phyloP scores from a whole-genome alignment of 2,329 filamentous ascomycete species.

The Sordariomycetes sp. region DNA sequence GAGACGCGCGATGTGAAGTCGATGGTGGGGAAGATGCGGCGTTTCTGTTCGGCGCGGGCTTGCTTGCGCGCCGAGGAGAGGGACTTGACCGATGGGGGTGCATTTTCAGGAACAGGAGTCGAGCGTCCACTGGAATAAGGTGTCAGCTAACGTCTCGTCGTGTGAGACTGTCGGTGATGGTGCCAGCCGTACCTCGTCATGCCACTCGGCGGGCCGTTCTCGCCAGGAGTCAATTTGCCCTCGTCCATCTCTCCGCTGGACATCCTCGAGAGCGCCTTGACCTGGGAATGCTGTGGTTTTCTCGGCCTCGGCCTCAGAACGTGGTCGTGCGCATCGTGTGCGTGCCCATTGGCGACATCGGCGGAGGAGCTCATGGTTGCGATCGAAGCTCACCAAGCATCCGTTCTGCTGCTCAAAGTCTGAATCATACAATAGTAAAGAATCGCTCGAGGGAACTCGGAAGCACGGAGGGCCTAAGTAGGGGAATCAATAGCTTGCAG shows the following conservation, averaged over 20 bases:
- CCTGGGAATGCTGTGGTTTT: conserved; percentile 38
- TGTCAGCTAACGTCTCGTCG: no score
- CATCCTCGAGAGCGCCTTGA: conserved; percentile 30
- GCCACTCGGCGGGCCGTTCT: conserved; percentile 26
- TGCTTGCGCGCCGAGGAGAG: conserved; percentile 80
- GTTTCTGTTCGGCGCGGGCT: conserved; percentile 69
- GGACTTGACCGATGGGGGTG: conserved; percentile 82
- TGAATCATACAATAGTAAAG: not conserved
- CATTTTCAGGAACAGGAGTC: conserved; percentile 79
- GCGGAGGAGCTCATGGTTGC: conserved; percentile 4
- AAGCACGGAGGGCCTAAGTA: not conserved
- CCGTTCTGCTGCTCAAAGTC: not conserved
- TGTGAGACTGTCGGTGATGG: no score
- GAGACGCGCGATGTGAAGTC: conserved; percentile 86
- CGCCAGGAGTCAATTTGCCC: not conserved
- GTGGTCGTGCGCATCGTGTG: conserved; percentile 26
- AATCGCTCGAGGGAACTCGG: not conserved
- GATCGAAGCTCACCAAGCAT: no score
- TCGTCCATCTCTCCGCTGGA: conserved; percentile 16
- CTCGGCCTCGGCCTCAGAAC: conserved; percentile 39
- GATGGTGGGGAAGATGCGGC: conserved; percentile 84
- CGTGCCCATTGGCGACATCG: conserved; percentile 11
- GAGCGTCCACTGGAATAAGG: conserved; percentile 75
- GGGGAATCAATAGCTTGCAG: not conserved
- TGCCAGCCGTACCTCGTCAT: conserved; percentile 32